Evolutionary conservation across 768 basidiomycete genomes (phyloP).

Genomic region (Agrocybe chaxingu): DNA sequence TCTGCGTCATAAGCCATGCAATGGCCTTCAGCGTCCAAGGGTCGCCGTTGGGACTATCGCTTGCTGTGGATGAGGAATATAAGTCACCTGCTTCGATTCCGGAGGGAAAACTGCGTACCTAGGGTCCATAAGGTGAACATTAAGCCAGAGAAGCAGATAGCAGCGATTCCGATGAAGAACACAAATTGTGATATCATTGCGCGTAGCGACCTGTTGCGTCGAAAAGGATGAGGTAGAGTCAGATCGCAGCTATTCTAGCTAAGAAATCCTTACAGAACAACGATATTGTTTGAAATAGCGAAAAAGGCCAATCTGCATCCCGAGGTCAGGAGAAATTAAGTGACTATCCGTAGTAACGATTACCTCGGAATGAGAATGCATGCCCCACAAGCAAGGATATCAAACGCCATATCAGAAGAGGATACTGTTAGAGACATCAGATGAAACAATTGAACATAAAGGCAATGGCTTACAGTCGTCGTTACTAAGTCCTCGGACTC

Average conservation of each 20-base stretch:
- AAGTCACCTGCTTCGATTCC: not conserved
- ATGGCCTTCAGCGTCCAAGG: conserved; percentile 48
- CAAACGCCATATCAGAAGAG: conserved; percentile 69
- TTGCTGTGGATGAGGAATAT: conserved; percentile 19
- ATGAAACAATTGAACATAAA: conserved; percentile 2
- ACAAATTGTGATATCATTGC: conserved; percentile 81
- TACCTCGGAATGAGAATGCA: conserved; percentile 85
- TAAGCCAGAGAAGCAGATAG: conserved; percentile 79
- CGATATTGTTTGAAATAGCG: conserved; percentile 72
- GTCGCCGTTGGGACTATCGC: conserved; percentile 20
- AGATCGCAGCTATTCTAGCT: not conserved
- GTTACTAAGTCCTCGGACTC: conserved; percentile 57
- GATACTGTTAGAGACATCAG: conserved; percentile 26
- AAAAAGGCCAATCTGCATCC: conserved; percentile 69
- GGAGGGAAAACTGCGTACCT: conserved; percentile 17
- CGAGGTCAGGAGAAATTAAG: conserved; percentile 2
- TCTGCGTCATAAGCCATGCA: conserved; percentile 82
- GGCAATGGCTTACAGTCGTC: conserved; percentile 42
- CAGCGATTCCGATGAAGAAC: conserved; percentile 76
- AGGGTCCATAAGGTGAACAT: conserved; percentile 50
- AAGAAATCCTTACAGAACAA: conserved; percentile 58
- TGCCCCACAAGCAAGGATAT: conserved; percentile 79
- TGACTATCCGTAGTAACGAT: conserved; percentile 7
- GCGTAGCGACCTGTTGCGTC: conserved; percentile 56
- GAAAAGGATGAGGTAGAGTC: not conserved